Conservation (phyloP, 73 alveolate genomes). For the Paramecium sexaurelia region DNA sequence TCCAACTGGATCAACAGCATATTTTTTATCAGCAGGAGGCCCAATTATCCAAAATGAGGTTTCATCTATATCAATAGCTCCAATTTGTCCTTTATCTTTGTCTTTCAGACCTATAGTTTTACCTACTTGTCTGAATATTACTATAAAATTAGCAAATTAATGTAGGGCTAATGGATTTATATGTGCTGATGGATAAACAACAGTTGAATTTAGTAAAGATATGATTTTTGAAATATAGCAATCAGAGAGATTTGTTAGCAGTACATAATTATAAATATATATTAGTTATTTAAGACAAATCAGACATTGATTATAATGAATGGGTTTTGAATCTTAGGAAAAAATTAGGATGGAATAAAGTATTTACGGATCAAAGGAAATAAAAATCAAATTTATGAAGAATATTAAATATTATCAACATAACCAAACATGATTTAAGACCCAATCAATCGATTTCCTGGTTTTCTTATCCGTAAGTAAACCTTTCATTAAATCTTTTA, state of each 20-base stretch:
- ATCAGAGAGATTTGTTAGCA: conserved; percentile 65
- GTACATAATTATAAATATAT: not conserved
- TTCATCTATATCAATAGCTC: conserved; percentile 83
- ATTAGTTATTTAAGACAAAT: not conserved
- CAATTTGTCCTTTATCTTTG: conserved; percentile 97
- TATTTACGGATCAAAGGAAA: conserved; percentile 38
- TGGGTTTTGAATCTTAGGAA: conserved; percentile 39
- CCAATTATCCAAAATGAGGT: conserved; percentile 91
- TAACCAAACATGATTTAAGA: conserved; percentile 64
- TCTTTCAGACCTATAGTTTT: conserved; percentile 99
- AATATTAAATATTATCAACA: conserved; percentile 4
- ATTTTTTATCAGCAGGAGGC: conserved; percentile 99
- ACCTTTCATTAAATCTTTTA: conserved; percentile 60
- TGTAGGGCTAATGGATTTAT: conserved; percentile 73
- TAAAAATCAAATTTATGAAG: not conserved
- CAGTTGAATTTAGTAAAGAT: conserved; percentile 69
- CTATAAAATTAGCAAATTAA: conserved; percentile 74
- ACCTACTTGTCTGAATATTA: conserved; percentile 83
- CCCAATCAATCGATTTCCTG: conserved; percentile 64
- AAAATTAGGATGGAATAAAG: conserved; percentile 54
- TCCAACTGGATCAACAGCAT: conserved; percentile 99
- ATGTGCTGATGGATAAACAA: conserved; percentile 77
- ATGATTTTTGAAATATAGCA: conserved; percentile 62
- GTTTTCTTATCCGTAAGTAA: conserved; percentile 27
- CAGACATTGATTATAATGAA: not conserved